A percentile compares a stretch with the other conserved stretches of the same genome.
Conservation (phyloP, 1,139 yeast species). For the Yamadazyma taylorii region DNA sequence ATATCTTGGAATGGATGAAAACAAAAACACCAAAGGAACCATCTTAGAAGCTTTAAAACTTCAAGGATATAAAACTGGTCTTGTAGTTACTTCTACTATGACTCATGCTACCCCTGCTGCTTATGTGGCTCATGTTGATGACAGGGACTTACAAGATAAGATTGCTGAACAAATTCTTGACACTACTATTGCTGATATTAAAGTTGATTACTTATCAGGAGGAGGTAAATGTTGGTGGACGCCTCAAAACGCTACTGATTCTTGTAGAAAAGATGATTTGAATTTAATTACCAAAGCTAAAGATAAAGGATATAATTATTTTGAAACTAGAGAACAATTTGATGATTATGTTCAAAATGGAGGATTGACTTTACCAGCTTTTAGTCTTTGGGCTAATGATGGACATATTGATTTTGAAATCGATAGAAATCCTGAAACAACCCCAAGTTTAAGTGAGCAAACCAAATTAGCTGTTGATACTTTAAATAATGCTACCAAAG, state of each 20-base stretch:
- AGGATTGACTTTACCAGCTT: conserved; percentile 55
- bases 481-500: conserved; percentile 59
- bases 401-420: conserved; percentile 75
- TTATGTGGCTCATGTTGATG: conserved; percentile 69
- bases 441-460: conserved; percentile 77
- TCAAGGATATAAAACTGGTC: conserved; percentile 74
- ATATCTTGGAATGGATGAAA: conserved; percentile 74
- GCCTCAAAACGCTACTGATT: conserved; percentile 43
- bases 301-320: conserved; percentile 65
- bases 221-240: conserved; percentile 85
- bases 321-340: conserved; percentile 55
- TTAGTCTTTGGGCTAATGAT: conserved; percentile 66
- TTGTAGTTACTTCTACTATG: conserved; percentile 83
- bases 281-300: conserved; percentile 63
- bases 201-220: conserved; percentile 79
- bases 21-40: conserved; percentile 72
- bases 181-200: too few relatives aligned
- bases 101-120: conserved; percentile 69
- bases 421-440: conserved; percentile 56
- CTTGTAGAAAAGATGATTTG: conserved; percentile 70
- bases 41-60: conserved; percentile 79
- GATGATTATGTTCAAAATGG: conserved; percentile 51
- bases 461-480: conserved; percentile 69
- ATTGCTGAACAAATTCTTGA: conserved; percentile 78
- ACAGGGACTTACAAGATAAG: conserved; percentile 65